A percentile compares a stretch with the other conserved stretches of the same genome.
Evolutionary conservation across 805 yeast species (phyloP).

Genomic region (Wickerhamomyces subpelliculosus): DNA sequence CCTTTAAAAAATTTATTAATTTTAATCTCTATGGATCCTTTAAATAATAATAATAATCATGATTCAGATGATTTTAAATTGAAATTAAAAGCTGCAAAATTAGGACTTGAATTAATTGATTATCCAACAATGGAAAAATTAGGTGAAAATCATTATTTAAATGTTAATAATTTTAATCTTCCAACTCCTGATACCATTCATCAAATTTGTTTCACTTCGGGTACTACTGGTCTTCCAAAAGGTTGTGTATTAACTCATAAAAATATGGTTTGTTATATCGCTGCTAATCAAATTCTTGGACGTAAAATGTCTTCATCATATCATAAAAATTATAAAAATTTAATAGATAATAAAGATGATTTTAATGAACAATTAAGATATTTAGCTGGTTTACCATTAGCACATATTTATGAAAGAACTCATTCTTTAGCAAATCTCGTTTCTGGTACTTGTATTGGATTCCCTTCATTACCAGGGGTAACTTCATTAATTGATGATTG

Average conservation of each 20-base stretch:
- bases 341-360: constrained; percentile 2
- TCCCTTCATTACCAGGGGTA: neutral
- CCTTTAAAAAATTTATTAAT: constrained; percentile 23
- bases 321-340: neutral
- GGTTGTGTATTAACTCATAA: constrained; percentile 47
- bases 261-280: constrained; percentile 34
- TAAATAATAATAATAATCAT: no score
- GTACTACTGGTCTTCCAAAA: constrained; percentile 59
- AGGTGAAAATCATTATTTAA: constrained; percentile 28
- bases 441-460: neutral
- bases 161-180: constrained; percentile 11
- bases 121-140: constrained; percentile 22
- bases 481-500: neutral
- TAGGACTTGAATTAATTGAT: constrained; percentile 24
- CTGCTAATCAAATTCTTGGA: constrained; percentile 1
- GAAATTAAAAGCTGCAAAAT: neutral
- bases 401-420: neutral
- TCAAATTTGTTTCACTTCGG: constrained; percentile 54
- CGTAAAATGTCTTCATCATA: neutral
- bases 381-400: neutral
- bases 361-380: constrained; percentile 1
- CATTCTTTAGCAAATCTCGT: neutral
- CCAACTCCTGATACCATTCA: constrained; percentile 31
- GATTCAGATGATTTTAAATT: constrained; percentile 5
- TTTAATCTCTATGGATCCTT: constrained; percentile 38